These are phyloP conservation scores for Diaporthe helianthi DNA, from an alignment of 2,329 filamentous ascomycete genomes.

Conservation along the genomic window DNA sequence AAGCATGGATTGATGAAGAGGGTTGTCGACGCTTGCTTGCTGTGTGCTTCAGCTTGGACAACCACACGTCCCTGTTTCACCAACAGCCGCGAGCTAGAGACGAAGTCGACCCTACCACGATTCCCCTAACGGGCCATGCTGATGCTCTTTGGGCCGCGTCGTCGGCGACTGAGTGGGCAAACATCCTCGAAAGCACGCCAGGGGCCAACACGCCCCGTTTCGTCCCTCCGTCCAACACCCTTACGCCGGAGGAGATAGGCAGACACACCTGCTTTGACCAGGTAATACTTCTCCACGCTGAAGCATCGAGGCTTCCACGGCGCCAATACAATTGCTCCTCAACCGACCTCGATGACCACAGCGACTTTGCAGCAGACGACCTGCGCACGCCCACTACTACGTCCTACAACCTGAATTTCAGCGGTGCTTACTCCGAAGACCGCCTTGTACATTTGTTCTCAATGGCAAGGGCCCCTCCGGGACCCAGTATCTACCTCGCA, in stretches of 20 bases:
- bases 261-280: constrained; percentile 48
- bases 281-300: constrained; percentile 49
- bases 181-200: constrained; percentile 40
- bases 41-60: constrained; percentile 63
- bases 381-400: constrained; percentile 36
- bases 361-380: constrained; percentile 29
- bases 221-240: constrained; percentile 43
- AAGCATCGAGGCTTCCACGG: constrained; percentile 48
- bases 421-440: constrained; percentile 39
- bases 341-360: constrained; percentile 10
- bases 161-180: constrained; percentile 55
- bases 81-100: constrained; percentile 53
- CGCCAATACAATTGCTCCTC: constrained; percentile 36
- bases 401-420: constrained; percentile 33
- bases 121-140: constrained; percentile 56
- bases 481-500: constrained; percentile 62
- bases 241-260: constrained; percentile 47
- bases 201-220: constrained; percentile 41
- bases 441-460: constrained; percentile 49
- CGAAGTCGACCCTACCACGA: constrained; percentile 48
- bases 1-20: constrained; percentile 60
- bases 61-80: constrained; percentile 61
- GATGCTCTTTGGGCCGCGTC: constrained; percentile 57
- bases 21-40: constrained; percentile 60
- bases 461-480: constrained; percentile 42